These are phyloP conservation scores for Botrytis porri DNA, from an alignment of 2,329 filamentous ascomycete species.

Conservation along the genomic window DNA sequence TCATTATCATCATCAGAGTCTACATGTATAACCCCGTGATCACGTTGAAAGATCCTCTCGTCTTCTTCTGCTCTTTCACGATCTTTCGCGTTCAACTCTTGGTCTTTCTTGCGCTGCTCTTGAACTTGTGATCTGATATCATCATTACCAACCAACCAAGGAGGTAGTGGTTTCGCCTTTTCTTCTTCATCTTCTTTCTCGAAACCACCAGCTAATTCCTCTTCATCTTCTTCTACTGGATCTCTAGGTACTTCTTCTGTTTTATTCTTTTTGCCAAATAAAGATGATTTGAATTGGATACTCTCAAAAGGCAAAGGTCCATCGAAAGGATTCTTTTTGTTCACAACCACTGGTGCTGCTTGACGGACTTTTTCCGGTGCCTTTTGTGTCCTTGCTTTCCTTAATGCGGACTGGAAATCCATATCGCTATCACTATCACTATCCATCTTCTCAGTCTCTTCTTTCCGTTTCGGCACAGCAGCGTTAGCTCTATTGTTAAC, in stretches of 20 bases:
- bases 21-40: constrained; percentile 57
- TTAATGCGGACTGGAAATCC: constrained; percentile 73
- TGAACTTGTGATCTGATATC: constrained; percentile 65
- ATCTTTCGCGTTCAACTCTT: constrained; percentile 63
- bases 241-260: constrained; percentile 27
- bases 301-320: constrained; percentile 91
- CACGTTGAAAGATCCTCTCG: constrained; percentile 46
- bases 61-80: constrained; percentile 56
- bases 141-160: constrained; percentile 65
- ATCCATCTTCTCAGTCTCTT: constrained; percentile 36
- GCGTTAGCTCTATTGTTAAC: constrained; percentile 72
- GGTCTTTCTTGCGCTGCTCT: constrained; percentile 55
- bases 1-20: constrained; percentile 54
- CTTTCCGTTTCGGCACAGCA: constrained; percentile 47
- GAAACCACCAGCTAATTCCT: constrained; percentile 43
- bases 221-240: constrained; percentile 27
- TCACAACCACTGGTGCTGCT: constrained; percentile 44
- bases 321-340: constrained; percentile 63
- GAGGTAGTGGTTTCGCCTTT: constrained; percentile 58
- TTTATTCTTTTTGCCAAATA: constrained; percentile 50
- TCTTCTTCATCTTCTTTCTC: constrained; percentile 38
- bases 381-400: constrained; percentile 64
- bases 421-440: constrained; percentile 70
- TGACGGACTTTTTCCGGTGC: constrained; percentile 42
- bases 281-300: constrained; percentile 64